These are phyloP conservation scores for Metschnikowia matae DNA, from an alignment of 805 yeast genomes.

Conservation along the genomic window DNA sequence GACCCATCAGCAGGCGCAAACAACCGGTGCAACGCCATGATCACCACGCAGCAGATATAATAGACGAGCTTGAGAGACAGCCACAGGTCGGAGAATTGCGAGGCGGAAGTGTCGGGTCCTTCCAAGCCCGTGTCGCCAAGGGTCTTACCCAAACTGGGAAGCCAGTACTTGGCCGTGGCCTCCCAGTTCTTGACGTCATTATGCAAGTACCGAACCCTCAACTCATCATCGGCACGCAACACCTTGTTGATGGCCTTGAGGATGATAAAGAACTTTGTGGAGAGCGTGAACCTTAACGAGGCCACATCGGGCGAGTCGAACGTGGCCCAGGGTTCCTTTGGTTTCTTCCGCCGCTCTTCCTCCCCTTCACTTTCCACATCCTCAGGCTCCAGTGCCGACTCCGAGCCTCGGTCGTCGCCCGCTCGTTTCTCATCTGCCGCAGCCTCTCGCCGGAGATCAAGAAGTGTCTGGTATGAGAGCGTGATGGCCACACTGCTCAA, in stretches of 20 bases:
- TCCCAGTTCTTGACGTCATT: conserved; percentile 33
- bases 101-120: conserved; percentile 17
- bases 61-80: conserved; percentile 24
- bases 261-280: conserved; percentile 34
- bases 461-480: conserved; percentile 24
- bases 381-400: not conserved
- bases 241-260: conserved; percentile 32
- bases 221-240: conserved; percentile 43
- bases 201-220: conserved; percentile 34
- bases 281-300: conserved; percentile 32
- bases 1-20: conserved; percentile 23
- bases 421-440: not conserved
- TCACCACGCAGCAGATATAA: conserved; percentile 29
- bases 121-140: not conserved
- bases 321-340: conserved; percentile 8
- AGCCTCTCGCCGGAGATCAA: conserved; percentile 10
- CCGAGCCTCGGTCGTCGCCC: not conserved
- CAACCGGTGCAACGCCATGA: conserved; percentile 31
- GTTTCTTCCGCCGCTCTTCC: not conserved
- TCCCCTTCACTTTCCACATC: conserved; percentile 2
- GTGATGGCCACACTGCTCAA: conserved; percentile 50
- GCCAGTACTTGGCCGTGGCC: conserved; percentile 26
- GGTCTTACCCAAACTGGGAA: conserved; percentile 14
- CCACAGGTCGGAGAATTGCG: conserved; percentile 3
- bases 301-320: conserved; percentile 18